These are phyloP conservation scores for Scutellaria minor DNA, from an alignment of 257 asterid species.

Conservation along the genomic window DNA sequence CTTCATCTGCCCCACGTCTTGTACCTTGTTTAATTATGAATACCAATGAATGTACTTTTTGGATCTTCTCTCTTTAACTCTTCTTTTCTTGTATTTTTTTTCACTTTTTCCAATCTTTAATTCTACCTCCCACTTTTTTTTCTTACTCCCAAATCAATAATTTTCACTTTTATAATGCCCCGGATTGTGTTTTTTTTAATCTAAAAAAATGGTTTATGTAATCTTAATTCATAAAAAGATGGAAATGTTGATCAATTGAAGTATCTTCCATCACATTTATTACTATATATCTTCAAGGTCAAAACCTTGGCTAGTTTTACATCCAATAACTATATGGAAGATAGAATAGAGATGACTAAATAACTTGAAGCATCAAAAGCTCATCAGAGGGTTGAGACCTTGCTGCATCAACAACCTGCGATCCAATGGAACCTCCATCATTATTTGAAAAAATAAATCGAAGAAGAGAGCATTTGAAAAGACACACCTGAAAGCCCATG, in stretches of 20 bases:
- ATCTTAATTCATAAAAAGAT: too few species aligned
- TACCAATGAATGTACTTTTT: slow-evolving; percentile 33
- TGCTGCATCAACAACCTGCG: slow-evolving; percentile 61
- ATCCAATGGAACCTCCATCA: background rate
- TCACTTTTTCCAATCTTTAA: background rate
- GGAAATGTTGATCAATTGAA: too few species aligned
- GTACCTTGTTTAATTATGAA: slow-evolving; percentile 15
- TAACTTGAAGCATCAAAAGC: background rate
- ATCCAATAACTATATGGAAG: too few species aligned
- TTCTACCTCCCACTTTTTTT: background rate
- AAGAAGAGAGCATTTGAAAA: background rate
- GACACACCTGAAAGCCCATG: slow-evolving; percentile 67
- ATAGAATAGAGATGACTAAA: too few species aligned
- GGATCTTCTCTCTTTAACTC: slow-evolving; percentile 34
- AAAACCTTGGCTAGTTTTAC: too few species aligned
- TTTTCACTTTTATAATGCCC: too few species aligned
- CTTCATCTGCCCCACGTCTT: slow-evolving; percentile 24
- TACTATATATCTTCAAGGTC: too few species aligned
- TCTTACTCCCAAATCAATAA: too few species aligned
- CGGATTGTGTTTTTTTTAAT: too few species aligned
- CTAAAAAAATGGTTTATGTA: too few species aligned
- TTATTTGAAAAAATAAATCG: background rate
- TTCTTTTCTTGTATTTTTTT: background rate
- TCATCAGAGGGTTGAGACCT: slow-evolving; percentile 37
- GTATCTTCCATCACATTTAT: too few species aligned